phyloP scores from a whole-genome alignment of 75 land plant species.

The Picea glauca region DNA sequence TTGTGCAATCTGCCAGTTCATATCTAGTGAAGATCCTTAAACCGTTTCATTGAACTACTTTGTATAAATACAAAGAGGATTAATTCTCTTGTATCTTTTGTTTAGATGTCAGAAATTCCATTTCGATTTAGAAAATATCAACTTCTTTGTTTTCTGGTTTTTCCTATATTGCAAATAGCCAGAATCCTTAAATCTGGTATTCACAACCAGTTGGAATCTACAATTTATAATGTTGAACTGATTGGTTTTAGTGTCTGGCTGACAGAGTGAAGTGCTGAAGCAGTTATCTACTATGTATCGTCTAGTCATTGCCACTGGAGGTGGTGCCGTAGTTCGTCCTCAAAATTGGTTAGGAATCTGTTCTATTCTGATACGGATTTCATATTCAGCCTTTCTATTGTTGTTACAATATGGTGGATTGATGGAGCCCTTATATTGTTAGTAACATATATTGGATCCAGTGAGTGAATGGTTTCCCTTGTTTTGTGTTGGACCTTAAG shows the following conservation, averaged over 20 bases:
- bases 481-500: constrained; percentile 16
- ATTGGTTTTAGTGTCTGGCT: neutral
- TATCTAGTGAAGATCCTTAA: neutral
- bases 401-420: neutral
- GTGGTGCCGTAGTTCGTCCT: constrained; percentile 85
- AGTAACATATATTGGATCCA: neutral
- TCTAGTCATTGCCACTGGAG: constrained; percentile 95
- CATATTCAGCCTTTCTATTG: neutral
- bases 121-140: neutral
- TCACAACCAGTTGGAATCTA: neutral
- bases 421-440: too few species aligned
- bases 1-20: neutral
- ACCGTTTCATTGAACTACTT: neutral
- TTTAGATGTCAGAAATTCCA: neutral
- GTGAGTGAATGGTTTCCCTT: neutral
- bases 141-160: neutral
- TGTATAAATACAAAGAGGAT: neutral
- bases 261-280: constrained; percentile 71
- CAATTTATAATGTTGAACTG: neutral
- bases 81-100: neutral
- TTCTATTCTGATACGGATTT: neutral
- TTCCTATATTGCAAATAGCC: neutral
- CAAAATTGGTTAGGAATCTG: constrained; percentile 49
- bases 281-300: constrained; percentile 59
- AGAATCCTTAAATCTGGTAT: neutral